Evolutionary conservation across 2,329 filamentous ascomycete genomes (phyloP).

Genomic region (Lachnellula arida): DNA sequence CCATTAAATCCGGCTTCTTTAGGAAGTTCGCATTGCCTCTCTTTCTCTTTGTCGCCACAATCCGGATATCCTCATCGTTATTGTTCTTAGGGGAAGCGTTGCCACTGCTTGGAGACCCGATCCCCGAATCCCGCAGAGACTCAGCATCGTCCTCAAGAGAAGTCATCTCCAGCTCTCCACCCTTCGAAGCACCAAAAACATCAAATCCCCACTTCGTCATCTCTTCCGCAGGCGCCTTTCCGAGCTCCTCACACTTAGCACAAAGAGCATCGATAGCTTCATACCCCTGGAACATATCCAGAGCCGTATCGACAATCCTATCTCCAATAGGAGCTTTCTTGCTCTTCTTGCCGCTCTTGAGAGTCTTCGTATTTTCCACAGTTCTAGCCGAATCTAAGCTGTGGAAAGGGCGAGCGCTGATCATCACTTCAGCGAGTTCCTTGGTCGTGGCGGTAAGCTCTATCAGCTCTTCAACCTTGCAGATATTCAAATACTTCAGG

Average conservation of each 20-base stretch:
- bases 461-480: slow-evolving; percentile 67
- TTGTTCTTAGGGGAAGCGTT: slow-evolving; percentile 28
- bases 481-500: slow-evolving; percentile 78
- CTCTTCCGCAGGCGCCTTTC: slow-evolving; percentile 58
- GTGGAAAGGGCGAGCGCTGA: slow-evolving; percentile 70
- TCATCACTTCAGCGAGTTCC: slow-evolving; percentile 62
- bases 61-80: slow-evolving; percentile 38
- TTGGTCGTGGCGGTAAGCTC: slow-evolving; percentile 76
- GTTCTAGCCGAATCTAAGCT: slow-evolving; percentile 60
- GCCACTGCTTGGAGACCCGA: slow-evolving; percentile 55
- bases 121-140: slow-evolving; percentile 57
- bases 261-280: slow-evolving; percentile 81
- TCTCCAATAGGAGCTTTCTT: slow-evolving; percentile 53
- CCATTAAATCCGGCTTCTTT: slow-evolving; percentile 70
- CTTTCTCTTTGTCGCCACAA: slow-evolving; percentile 20
- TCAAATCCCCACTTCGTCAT: slow-evolving; percentile 67
- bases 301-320: slow-evolving; percentile 60
- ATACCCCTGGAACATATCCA: slow-evolving; percentile 74
- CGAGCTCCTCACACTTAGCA: slow-evolving; percentile 66
- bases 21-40: slow-evolving; percentile 27
- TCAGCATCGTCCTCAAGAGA: slow-evolving; percentile 37
- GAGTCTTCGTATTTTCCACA: slow-evolving; percentile 49
- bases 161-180: slow-evolving; percentile 54
- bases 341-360: slow-evolving; percentile 47
- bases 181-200: slow-evolving; percentile 53